Percentiles rank a stretch among this genome's conserved stretches.
Conservation (phyloP, 768 basidiomycete genomes). For the Kwoniella shandongensis region DNA sequence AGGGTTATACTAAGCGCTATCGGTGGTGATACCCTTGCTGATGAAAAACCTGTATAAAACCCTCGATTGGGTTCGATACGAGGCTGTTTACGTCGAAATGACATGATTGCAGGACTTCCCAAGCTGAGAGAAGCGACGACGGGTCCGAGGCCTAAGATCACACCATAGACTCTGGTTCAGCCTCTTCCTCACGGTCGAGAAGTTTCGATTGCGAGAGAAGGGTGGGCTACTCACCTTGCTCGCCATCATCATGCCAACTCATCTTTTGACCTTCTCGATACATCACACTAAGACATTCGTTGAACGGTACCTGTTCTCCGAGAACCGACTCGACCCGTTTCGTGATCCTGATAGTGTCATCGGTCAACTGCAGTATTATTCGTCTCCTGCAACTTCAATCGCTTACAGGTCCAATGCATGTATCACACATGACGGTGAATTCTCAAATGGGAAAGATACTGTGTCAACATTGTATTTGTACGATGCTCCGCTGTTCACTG, state of each 20-base stretch:
- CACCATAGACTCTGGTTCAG: too few relatives aligned
- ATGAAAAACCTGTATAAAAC: slow-evolving; percentile 5
- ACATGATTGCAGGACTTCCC: slow-evolving; percentile 48
- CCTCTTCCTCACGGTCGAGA: too few relatives aligned
- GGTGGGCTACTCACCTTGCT: slow-evolving; percentile 32
- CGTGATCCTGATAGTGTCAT: slow-evolving; percentile 24
- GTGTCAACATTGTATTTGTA: slow-evolving; percentile 49
- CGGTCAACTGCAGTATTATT: neutral
- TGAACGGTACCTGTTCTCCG: slow-evolving; percentile 31
- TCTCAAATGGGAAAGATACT: slow-evolving; percentile 35
- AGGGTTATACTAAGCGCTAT: slow-evolving; percentile 30
- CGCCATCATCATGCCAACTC: slow-evolving; percentile 53
- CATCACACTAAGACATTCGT: slow-evolving; percentile 47
- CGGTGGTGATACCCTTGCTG: neutral
- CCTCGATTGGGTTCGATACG: slow-evolving; percentile 10
- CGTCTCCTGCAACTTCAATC: neutral
- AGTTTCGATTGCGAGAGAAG: neutral
- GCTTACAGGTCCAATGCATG: slow-evolving; percentile 25
- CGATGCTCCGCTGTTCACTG: slow-evolving; percentile 33
- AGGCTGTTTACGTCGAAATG: slow-evolving; percentile 33
- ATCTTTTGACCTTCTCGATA: slow-evolving; percentile 45
- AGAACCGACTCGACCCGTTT: slow-evolving; percentile 10
- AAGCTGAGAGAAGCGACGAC: slow-evolving; percentile 47
- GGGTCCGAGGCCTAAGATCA: slow-evolving; percentile 41
- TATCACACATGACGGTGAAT: slow-evolving; percentile 25